A percentile compares a stretch with the other conserved stretches of the same genome.
phyloP scores from a whole-genome alignment of 257 asterid species.

The Scutellaria barbata region DNA sequence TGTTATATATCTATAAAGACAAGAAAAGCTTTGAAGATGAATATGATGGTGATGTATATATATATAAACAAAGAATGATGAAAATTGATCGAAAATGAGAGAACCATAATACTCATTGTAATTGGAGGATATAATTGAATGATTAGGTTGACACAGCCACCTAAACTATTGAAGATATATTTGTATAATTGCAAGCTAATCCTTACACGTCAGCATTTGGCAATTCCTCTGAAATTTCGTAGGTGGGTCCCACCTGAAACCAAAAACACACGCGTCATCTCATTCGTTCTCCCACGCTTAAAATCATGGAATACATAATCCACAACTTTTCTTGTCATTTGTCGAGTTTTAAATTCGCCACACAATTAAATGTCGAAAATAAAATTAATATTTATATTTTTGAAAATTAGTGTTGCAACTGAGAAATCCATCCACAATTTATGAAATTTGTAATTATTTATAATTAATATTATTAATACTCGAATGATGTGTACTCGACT shows the following conservation, averaged over 20 bases:
- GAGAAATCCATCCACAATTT: too few relatives aligned
- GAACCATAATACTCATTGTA: neutral
- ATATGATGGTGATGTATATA: too few relatives aligned
- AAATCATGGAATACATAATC: neutral
- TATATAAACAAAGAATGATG: neutral
- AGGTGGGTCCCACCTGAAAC: neutral
- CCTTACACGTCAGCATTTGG: constrained; percentile 36
- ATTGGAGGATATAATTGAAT: neutral
- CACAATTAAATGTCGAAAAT: too few relatives aligned
- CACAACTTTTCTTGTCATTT: neutral
- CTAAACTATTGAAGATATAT: constrained; percentile 12
- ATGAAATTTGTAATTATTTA: too few relatives aligned
- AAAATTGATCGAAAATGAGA: constrained; percentile 11
- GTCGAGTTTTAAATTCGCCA: too few relatives aligned
- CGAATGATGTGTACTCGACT: too few relatives aligned
- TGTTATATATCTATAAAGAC: too few relatives aligned
- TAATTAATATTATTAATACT: too few relatives aligned
- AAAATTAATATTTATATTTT: too few relatives aligned
- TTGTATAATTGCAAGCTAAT: constrained; percentile 16
- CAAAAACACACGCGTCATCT: constrained; percentile 26
- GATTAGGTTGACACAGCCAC: constrained; percentile 30
- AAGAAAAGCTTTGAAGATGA: too few relatives aligned
- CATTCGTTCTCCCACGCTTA: neutral
- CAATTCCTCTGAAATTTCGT: neutral
- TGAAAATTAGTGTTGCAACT: too few relatives aligned